These are phyloP conservation scores for Debaryomyces prosopidis DNA, from an alignment of 805 yeast genomes.

Conservation along the genomic window DNA sequence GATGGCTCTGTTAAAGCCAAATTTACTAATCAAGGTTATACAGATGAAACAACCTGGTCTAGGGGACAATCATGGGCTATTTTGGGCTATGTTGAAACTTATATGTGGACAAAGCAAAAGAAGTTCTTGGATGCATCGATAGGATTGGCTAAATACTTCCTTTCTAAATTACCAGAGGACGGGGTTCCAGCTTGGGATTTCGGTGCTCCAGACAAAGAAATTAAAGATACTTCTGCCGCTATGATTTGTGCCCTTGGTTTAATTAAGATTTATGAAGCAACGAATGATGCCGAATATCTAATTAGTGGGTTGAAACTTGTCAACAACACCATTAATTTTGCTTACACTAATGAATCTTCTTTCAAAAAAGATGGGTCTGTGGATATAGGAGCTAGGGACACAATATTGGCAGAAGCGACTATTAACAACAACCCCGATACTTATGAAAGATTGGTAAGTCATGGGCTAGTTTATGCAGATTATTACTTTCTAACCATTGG, in stretches of 20 bases:
- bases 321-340: slow-evolving; percentile 10
- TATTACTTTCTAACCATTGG: slow-evolving; percentile 26
- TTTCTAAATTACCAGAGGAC: slow-evolving; percentile 18
- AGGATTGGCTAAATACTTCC: slow-evolving; percentile 19
- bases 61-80: slow-evolving; percentile 33
- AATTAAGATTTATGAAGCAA: slow-evolving; percentile 17
- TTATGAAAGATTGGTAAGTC: slow-evolving; percentile 11
- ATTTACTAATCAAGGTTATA: slow-evolving; percentile 26
- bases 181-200: slow-evolving; percentile 25
- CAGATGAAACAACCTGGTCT: slow-evolving; percentile 24
- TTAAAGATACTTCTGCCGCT: slow-evolving; percentile 25
- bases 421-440: slow-evolving; percentile 22
- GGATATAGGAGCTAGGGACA: slow-evolving; percentile 16
- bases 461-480: slow-evolving; percentile 29
- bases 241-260: slow-evolving; percentile 27
- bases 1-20: slow-evolving; percentile 20
- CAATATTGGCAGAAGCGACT: slow-evolving; percentile 22
- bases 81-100: slow-evolving; percentile 24
- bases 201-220: slow-evolving; percentile 22
- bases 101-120: slow-evolving; percentile 20
- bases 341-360: slow-evolving; percentile 3
- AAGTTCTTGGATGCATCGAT: slow-evolving; percentile 23
- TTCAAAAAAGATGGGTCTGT: slow-evolving; percentile 8
- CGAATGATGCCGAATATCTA: slow-evolving; percentile 13
- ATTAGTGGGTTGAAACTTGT: slow-evolving; percentile 15